A percentile compares a stretch with the other conserved stretches of the same genome.
phyloP scores from a whole-genome alignment of 352 stramenopile genomes.

The Aphanomyces astaci region DNA sequence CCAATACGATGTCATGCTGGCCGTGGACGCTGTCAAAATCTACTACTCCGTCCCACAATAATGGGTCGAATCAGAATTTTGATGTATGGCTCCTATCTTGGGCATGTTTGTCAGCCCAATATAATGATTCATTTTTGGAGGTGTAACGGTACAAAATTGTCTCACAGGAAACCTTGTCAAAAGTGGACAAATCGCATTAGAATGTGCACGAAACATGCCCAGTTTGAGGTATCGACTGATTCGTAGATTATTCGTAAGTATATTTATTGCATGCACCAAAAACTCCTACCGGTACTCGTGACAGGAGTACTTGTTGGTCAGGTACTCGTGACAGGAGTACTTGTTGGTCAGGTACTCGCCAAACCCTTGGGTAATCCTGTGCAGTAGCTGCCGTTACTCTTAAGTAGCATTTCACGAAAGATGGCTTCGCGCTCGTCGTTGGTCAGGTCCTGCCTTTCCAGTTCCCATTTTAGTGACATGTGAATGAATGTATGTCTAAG shows the following conservation, averaged over 20 bases:
- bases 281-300: not conserved
- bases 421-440: not conserved
- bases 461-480: not conserved
- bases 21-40: too few relatives aligned
- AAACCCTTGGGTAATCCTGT: not conserved
- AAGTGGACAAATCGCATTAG: not conserved
- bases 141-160: too few relatives aligned
- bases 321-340: not conserved
- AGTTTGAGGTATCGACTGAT: not conserved
- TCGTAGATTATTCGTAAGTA: not conserved
- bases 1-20: too few relatives aligned
- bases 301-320: not conserved
- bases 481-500: not conserved
- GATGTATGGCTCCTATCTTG: too few relatives aligned
- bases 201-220: slow-evolving; percentile 1
- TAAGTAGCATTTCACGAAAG: not conserved
- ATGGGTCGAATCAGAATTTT: too few relatives aligned
- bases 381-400: not conserved
- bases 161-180: too few relatives aligned
- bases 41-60: too few relatives aligned
- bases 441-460: not conserved
- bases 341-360: not conserved
- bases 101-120: too few relatives aligned
- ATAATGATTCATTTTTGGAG: too few relatives aligned
- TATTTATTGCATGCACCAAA: too few relatives aligned